Evolutionary conservation across 2,329 filamentous ascomycete genomes (phyloP).

Genomic region (Scleromitrula shiraiana): DNA sequence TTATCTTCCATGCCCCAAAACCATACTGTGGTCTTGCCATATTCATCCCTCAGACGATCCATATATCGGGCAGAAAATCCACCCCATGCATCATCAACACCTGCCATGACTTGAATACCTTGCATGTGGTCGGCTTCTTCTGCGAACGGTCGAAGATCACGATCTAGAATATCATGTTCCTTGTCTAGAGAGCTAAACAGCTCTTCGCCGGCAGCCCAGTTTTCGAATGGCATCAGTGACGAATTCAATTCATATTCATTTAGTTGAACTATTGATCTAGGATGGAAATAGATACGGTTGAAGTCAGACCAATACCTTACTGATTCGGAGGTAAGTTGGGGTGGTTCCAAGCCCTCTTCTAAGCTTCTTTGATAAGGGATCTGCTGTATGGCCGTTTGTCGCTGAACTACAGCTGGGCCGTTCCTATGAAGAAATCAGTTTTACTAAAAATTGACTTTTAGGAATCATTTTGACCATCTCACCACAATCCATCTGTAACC

Average conservation of each 20-base stretch:
- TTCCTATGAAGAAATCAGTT: conserved; percentile 40
- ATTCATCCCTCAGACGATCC: conserved; percentile 78
- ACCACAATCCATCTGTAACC: conserved; percentile 33
- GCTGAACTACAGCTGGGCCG: conserved; percentile 59
- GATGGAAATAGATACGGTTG: conserved; percentile 86
- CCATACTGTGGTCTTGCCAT: conserved; percentile 80
- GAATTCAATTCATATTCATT: conserved; percentile 83
- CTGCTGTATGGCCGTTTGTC: conserved; percentile 56
- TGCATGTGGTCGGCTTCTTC: conserved; percentile 94
- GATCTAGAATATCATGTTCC: conserved; percentile 80
- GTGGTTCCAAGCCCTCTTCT: conserved; percentile 58
- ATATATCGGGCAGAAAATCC: conserved; percentile 67
- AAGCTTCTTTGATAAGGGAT: conserved; percentile 74
- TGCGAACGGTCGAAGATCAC: conserved; percentile 79
- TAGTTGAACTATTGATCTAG: conserved; percentile 76
- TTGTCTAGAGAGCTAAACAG: conserved; percentile 66
- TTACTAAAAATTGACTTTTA: neutral
- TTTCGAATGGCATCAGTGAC: conserved; percentile 72
- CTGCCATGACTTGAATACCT: conserved; percentile 69
- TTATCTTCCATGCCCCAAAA: conserved; percentile 73
- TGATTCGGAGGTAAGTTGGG: conserved; percentile 56
- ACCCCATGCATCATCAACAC: conserved; percentile 72
- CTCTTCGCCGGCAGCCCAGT: conserved; percentile 64
- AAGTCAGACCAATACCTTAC: conserved; percentile 98
- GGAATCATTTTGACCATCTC: conserved; percentile 9